phyloP scores from a whole-genome alignment of 2,329 filamentous ascomycete genomes.

The Lecanicillium sp. region DNA sequence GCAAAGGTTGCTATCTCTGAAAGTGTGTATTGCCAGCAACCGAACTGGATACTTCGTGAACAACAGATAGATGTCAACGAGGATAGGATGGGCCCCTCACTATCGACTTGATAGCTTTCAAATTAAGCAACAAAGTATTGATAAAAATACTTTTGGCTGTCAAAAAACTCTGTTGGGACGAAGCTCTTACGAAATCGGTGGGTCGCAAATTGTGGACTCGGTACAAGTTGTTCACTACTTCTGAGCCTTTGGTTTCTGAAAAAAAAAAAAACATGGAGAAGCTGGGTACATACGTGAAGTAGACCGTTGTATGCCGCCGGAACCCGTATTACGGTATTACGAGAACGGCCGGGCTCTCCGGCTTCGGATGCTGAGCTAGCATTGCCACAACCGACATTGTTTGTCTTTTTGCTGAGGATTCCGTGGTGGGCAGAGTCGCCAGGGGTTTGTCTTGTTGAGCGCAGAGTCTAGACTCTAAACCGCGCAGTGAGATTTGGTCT shows the following conservation, averaged over 20 bases:
- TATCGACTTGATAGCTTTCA: too few relatives aligned
- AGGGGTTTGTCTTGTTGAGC: too few relatives aligned
- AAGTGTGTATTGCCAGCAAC: too few relatives aligned
- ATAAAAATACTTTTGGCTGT: neutral
- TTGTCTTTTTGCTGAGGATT: too few relatives aligned
- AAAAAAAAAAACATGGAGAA: neutral
- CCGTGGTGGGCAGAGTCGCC: too few relatives aligned
- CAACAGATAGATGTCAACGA: neutral
- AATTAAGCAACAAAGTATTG: neutral
- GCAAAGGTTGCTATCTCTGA: neutral
- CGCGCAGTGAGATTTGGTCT: neutral
- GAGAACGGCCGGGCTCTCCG: neutral
- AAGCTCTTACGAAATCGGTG: constrained; percentile 13
- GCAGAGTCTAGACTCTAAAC: too few relatives aligned
- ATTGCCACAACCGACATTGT: too few relatives aligned
- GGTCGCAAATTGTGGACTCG: constrained; percentile 14
- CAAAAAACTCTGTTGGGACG: neutral
- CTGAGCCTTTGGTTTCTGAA: neutral
- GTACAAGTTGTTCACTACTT: neutral
- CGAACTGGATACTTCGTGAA: too few relatives aligned
- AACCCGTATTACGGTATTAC: constrained; percentile 12
- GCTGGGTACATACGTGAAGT: neutral
- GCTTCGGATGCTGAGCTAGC: constrained; percentile 4
- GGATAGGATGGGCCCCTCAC: too few relatives aligned
- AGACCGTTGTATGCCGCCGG: constrained; percentile 13